phyloP scores from a whole-genome alignment of 805 yeast species.

The Wickerhamiella nectarea region DNA sequence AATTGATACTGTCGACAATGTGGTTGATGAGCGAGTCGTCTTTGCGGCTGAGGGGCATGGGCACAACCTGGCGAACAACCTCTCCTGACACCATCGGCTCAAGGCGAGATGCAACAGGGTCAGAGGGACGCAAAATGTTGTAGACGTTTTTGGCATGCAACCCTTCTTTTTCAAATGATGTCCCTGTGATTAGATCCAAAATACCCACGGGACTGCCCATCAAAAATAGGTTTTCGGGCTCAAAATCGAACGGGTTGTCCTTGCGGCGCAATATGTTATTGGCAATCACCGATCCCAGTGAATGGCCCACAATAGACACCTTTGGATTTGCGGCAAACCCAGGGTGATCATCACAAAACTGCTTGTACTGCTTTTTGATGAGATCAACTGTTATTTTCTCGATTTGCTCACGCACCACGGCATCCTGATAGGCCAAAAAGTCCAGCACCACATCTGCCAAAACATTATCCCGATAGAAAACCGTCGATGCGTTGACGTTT shows the following conservation, averaged over 20 bases:
- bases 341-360: conserved; percentile 53
- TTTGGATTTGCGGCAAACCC: conserved; percentile 48
- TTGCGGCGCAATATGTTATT: conserved; percentile 49
- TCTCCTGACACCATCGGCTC: conserved; percentile 61
- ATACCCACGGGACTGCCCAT: conserved; percentile 88
- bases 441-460: conserved; percentile 83
- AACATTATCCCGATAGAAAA: conserved; percentile 31
- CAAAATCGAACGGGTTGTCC: conserved; percentile 41
- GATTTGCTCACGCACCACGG: conserved; percentile 48
- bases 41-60: conserved; percentile 29
- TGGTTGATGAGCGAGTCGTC: conserved; percentile 29
- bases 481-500: conserved; percentile 13
- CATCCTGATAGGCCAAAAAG: conserved; percentile 61
- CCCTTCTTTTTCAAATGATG: conserved; percentile 21
- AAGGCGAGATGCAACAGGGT: conserved; percentile 77
- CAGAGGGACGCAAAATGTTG: conserved; percentile 81
- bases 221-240: conserved; percentile 61
- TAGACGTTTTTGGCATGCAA: conserved; percentile 45
- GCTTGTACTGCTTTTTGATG: conserved; percentile 46
- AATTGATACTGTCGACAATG: conserved; percentile 14
- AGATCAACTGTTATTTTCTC: conserved; percentile 46
- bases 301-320: conserved; percentile 78
- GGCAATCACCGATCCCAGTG: conserved; percentile 75
- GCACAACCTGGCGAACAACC: conserved; percentile 43
- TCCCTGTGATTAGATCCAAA: conserved; percentile 58